A percentile compares a stretch with the other conserved stretches of the same genome.
These are phyloP conservation scores for Cairneyella variabilis DNA, from an alignment of 495 filamentous ascomycete species.

Conservation along the genomic window DNA sequence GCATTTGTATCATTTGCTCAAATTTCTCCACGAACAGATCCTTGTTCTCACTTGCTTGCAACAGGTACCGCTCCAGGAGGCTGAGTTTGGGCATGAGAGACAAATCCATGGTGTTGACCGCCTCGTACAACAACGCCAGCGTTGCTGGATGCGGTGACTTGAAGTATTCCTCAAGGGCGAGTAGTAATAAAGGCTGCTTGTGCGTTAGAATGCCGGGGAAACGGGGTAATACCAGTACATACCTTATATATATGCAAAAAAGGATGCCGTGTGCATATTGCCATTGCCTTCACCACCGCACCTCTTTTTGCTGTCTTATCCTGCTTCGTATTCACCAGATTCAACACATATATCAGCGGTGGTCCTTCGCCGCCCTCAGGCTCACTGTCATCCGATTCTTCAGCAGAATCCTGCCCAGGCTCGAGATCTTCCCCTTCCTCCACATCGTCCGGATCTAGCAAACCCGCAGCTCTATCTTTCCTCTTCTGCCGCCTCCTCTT, in stretches of 20 bases:
- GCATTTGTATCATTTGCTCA: conserved; percentile 79
- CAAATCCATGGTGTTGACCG: conserved; percentile 95
- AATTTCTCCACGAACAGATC: conserved; percentile 98
- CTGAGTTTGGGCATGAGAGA: conserved; percentile 88
- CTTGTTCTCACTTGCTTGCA: conserved; percentile 88
- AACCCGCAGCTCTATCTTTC: conserved; percentile 48
- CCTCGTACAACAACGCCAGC: conserved; percentile 81
- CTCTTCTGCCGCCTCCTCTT: conserved; percentile 37
- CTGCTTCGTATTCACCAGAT: conserved; percentile 96
- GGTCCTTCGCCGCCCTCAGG: conserved; percentile 69
- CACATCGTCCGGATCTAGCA: conserved; percentile 46
- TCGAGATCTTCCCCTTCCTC: conserved; percentile 41
- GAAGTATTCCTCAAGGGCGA: conserved; percentile 98
- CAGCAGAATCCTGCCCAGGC: conserved; percentile 53
- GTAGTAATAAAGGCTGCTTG: conserved; percentile 76
- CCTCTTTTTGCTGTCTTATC: conserved; percentile 89
- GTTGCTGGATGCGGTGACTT: conserved; percentile 87
- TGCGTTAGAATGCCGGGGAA: conserved; percentile 6
- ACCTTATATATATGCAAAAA: conserved; percentile 99
- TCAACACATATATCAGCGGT: conserved; percentile 96
- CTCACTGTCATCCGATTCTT: conserved; percentile 56
- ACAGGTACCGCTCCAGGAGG: conserved; percentile 75
- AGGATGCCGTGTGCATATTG: conserved; percentile 98
- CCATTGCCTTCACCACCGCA: conserved; percentile 97
- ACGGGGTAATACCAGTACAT: conserved; percentile 15